Evolutionary conservation across 768 basidiomycete genomes (phyloP), one percentile per base, ranked within the genome.

Genomic region (Suillus brevipes): DNA sequence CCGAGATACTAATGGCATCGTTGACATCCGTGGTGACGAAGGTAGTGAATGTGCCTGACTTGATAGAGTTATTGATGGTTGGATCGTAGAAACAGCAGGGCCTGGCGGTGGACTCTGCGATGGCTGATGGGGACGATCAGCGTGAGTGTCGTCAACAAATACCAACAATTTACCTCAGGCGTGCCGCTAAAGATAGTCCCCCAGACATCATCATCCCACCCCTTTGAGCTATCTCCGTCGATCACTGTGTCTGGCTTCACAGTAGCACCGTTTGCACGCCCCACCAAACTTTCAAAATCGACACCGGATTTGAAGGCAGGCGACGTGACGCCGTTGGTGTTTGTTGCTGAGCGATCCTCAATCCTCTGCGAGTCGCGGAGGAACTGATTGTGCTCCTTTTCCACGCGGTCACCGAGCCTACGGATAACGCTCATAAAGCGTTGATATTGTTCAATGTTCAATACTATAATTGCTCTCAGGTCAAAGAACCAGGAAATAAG

Each of bases 321-420:
- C 28, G 74, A 69, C 64, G 77, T 70, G 18, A 74, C 74, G 2
- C 84, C 85, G 70, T 84, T 81, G 20, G 74, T 66, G 4, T 83
- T 75, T 3, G 82, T 78, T 2, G 83, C 80, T 49, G 87, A 90
- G 34, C 83, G 88, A 72, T 95, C 92, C 72, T 97, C 95, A 25
- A 96, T 81, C 37, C 96, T 85, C 68, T 95, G 94, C 2, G 95
- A 91, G 74, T 99, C 97, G 45, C 94, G 89, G 10, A 99, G 82
- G 75, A 95, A 97, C 71, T 95, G 92, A 64, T 89, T 82, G 68
- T 99, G 97, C 74, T 99, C 97, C 69, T 85, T 85, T 78, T 98
- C 94, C 12, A 99, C 96, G 9, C 97, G 88, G 34, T 92, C 88
- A 20, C 92, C 87, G 4, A 89, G 81, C 75, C 87, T 90, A 64